Evolutionary conservation across 129 eudicot species (phyloP), one percentile per base, ranked within the genome.

Genomic region (Arctium minus): DNA sequence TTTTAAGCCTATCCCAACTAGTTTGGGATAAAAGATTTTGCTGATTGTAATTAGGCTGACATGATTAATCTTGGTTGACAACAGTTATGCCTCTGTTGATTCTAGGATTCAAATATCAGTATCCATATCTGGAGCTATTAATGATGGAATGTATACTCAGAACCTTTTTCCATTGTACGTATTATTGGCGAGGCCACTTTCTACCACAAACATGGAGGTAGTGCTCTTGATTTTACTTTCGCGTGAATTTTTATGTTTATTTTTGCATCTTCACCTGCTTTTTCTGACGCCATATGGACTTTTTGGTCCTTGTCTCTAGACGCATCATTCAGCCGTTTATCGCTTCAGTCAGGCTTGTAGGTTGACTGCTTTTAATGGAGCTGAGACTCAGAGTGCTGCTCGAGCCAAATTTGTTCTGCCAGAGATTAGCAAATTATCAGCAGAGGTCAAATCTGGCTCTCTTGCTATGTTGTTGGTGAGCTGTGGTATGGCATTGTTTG

Each of bases 321-420:
- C 73, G 83, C 93, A 92, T 97, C 84, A 85, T 83, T 82, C 94
- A 85, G 90, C 94, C 75, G 89, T 86, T 85, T 95, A 91, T 86
- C 89, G 86, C 76, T 91, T 85, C 81, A 88, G 81, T 79, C 89
- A 87, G 86, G 89, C 79, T 77, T 86, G 91, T 74, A 80, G 85
- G 35, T 70, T 92, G 86, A 88, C 94, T 6, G 48, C 88, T 73
- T 82, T 74, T 79, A 81, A 50, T 81, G 89, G 84, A 83, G 80
- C 75, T 64, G 92, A 87, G 39, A 80, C 74, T 75, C 73, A 17
- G 71, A 85, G 76, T 72, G 78, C 80, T 79, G 86, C 89, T 85
- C 89, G 46, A 56, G 94, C 88, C 50, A 87, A 74, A 13, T 95
- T 92, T 80, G 79, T 91, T 82, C 90, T 95, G 6, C 98, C 98